phyloP scores from a whole-genome alignment of 2,329 filamentous ascomycete species.

The Intubia oerlemansii region DNA sequence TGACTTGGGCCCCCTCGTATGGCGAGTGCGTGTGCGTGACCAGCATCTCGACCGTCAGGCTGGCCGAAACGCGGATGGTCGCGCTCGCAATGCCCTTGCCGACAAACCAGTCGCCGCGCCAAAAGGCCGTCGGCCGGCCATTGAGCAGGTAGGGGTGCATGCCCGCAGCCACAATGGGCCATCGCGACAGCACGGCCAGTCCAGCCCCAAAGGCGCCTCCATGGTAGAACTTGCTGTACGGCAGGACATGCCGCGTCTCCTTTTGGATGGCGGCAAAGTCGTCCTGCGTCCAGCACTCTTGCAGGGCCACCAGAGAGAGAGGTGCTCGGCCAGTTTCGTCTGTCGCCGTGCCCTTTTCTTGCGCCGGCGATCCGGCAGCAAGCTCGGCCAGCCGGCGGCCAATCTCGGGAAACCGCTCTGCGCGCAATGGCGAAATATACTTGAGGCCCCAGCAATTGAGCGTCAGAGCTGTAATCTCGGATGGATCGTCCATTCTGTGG shows the following conservation, averaged over 20 bases:
- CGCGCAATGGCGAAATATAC: slow-evolving; percentile 57
- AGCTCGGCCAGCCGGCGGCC: slow-evolving; percentile 49
- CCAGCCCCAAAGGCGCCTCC: slow-evolving; percentile 79
- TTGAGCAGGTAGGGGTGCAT: slow-evolving; percentile 85
- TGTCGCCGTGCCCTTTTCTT: no score
- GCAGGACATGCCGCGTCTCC: slow-evolving; percentile 50
- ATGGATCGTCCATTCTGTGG: no score
- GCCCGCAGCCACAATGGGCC: slow-evolving; percentile 75
- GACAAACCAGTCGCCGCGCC: slow-evolving; percentile 86
- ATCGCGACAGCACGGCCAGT: slow-evolving; percentile 71
- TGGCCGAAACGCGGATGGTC: slow-evolving; percentile 42
- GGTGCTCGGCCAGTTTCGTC: no score
- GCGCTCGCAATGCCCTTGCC: slow-evolving; percentile 86
- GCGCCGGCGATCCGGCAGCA: no score
- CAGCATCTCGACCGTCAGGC: slow-evolving; percentile 62
- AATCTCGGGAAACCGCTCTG: slow-evolving; percentile 63
- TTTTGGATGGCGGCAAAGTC: slow-evolving; percentile 62
- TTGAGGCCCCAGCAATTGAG: slow-evolving; percentile 97
- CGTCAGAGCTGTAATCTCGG: slow-evolving; percentile 62
- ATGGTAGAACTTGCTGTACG: slow-evolving; percentile 83
- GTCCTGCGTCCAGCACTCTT: slow-evolving; percentile 45
- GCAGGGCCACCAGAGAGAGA: slow-evolving; percentile 53
- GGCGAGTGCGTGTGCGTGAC: slow-evolving; percentile 82
- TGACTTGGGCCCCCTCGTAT: slow-evolving; percentile 48
- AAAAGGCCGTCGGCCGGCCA: slow-evolving; percentile 83